Conservation (phyloP, 495 filamentous ascomycete genomes). For the Penicillium odoratum region DNA sequence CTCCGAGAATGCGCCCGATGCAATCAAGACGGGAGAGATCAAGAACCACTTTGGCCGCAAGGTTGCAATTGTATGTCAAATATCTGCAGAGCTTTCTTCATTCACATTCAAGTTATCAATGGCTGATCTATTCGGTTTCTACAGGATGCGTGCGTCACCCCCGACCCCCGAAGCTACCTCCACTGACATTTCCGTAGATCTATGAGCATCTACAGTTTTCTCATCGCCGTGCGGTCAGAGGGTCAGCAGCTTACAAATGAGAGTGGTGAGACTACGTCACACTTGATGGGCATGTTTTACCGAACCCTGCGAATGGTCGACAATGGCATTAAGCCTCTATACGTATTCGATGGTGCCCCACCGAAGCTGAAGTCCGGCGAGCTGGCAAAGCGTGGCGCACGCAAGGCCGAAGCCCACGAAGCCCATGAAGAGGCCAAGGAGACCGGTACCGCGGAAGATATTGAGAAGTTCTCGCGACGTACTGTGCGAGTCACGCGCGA, state of each 20-base stretch:
- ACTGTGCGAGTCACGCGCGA: constrained; percentile 95
- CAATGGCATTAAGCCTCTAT: constrained; percentile 97
- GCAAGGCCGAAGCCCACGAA: constrained; percentile 85
- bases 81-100: neutral
- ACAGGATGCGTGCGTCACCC: constrained; percentile 78
- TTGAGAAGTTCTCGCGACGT: constrained; percentile 95
- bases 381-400: constrained; percentile 86
- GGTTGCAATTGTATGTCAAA: constrained; percentile 80
- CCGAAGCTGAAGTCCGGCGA: constrained; percentile 97
- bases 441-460: constrained; percentile 92
- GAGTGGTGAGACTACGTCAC: constrained; percentile 91
- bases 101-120: neutral
- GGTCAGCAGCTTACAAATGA: constrained; percentile 95
- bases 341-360: constrained; percentile 95
- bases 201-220: constrained; percentile 98
- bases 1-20: constrained; percentile 86
- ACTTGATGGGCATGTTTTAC: constrained; percentile 99
- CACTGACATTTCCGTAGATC: constrained; percentile 59
- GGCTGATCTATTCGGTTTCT: constrained; percentile 17
- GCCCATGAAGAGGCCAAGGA: constrained; percentile 94
- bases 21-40: constrained; percentile 95
- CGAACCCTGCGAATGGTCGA: constrained; percentile 97
- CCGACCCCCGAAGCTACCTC: neutral
- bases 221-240: constrained; percentile 94
- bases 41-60: constrained; percentile 98